A percentile compares a stretch with the other conserved stretches of the same genome.
Evolutionary conservation across 2,329 filamentous ascomycete genomes (phyloP).

Genomic region (Fusarium paranaense): DNA sequence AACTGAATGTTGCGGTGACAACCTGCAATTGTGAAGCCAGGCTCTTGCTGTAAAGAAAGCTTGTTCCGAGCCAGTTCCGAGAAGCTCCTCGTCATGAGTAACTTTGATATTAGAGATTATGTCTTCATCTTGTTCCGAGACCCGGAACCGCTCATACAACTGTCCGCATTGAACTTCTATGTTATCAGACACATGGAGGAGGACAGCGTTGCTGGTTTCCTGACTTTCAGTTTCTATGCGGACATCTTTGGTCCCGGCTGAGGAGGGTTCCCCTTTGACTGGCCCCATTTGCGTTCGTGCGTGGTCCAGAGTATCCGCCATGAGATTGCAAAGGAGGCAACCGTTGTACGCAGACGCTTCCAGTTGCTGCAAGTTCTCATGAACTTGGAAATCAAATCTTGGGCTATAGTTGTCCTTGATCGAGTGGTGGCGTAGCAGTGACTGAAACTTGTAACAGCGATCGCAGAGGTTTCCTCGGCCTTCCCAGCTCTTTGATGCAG

Average conservation of each 20-base stretch:
- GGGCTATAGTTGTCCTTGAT: not conserved
- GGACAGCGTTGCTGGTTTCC: not conserved
- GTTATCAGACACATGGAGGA: not conserved
- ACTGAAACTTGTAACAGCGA: not conserved
- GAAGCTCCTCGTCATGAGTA: not conserved
- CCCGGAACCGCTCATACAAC: not conserved
- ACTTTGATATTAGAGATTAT: not conserved
- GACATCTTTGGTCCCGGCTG: not conserved
- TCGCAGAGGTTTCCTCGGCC: not conserved
- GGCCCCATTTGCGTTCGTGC: not conserved
- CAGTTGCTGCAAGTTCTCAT: not conserved
- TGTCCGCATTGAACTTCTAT: not conserved
- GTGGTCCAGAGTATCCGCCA: not conserved
- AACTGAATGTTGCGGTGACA: not conserved
- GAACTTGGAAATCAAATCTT: not conserved
- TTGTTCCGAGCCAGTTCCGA: not conserved
- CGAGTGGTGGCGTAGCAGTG: not conserved
- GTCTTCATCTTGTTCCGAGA: not conserved
- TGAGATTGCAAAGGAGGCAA: not conserved
- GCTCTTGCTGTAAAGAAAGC: not conserved
- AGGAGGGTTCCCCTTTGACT: not conserved
- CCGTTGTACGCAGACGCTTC: not conserved
- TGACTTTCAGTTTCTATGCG: not conserved
- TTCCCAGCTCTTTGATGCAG: not conserved
- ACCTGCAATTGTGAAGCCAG: not conserved